A percentile compares a stretch with the other conserved stretches of the same genome.
Conservation (phyloP, 495 filamentous ascomycete genomes). For the Hypoxylon trugodes region DNA sequence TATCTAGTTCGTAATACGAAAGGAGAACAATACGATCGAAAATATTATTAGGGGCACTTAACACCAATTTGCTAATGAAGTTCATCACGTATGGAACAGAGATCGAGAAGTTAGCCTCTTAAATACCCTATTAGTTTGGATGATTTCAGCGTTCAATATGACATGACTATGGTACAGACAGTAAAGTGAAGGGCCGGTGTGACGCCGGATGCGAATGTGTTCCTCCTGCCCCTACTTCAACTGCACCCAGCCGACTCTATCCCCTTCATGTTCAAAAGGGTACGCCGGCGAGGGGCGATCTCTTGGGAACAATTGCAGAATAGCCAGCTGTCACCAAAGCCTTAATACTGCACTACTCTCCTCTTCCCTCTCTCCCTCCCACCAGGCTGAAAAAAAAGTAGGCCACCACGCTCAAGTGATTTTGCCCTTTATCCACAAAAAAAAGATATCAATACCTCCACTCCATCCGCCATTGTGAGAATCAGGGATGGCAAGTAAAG, state of each 20-base stretch:
- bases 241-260: slow-evolving; percentile 30
- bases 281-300: slow-evolving; percentile 15
- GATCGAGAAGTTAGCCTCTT: neutral
- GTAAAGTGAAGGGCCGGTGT: slow-evolving; percentile 41
- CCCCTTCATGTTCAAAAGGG: slow-evolving; percentile 3
- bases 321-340: slow-evolving; percentile 30
- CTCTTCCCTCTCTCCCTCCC: slow-evolving; percentile 21
- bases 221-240: slow-evolving; percentile 35
- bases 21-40: too few species aligned
- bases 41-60: too few species aligned
- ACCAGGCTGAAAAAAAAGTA: slow-evolving; percentile 27
- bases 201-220: slow-evolving; percentile 43
- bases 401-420: slow-evolving; percentile 21
- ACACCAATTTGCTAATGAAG: neutral
- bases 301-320: slow-evolving; percentile 29
- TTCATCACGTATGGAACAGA: neutral
- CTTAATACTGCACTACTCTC: slow-evolving; percentile 16
- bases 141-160: slow-evolving; percentile 47
- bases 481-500: slow-evolving; percentile 36
- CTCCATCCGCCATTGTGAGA: slow-evolving; percentile 41
- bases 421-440: slow-evolving; percentile 42
- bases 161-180: slow-evolving; percentile 50
- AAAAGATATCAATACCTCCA: slow-evolving; percentile 36
- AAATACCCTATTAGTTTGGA: slow-evolving; percentile 32
- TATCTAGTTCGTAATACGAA: too few species aligned